These are phyloP conservation scores for Drosera capensis DNA, from an alignment of 148 eudicot species.

Conservation along the genomic window DNA sequence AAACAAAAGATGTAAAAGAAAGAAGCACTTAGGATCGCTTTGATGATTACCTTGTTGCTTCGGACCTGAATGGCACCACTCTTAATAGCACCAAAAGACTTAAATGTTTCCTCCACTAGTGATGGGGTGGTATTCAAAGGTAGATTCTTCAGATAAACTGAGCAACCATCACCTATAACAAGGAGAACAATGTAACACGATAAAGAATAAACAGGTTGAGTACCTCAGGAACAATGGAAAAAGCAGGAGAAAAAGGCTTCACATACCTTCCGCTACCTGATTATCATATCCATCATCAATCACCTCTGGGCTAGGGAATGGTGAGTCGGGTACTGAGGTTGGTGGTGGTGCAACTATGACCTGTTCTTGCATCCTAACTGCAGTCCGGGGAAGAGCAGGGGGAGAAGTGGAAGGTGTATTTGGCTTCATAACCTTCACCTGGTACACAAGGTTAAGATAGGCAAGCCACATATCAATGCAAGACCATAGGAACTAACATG, in stretches of 20 bases:
- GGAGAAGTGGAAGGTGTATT: constrained; percentile 23
- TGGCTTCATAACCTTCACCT: constrained; percentile 62
- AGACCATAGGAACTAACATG: no score
- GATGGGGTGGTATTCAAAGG: constrained; percentile 36
- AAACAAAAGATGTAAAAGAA: neutral
- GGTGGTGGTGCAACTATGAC: constrained; percentile 19
- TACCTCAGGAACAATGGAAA: neutral
- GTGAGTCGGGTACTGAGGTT: constrained; percentile 13
- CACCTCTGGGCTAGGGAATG: constrained; percentile 18
- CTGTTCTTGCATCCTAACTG: constrained; percentile 27
- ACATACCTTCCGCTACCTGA: constrained; percentile 54
- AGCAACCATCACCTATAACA: constrained; percentile 66
- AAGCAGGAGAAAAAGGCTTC: neutral
- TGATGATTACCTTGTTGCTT: constrained; percentile 35
- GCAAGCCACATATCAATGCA: neutral
- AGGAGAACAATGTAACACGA: no score
- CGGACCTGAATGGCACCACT: constrained; percentile 71
- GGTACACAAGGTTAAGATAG: neutral
- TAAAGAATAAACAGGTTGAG: neutral
- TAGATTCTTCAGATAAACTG: constrained; percentile 64
- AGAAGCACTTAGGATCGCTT: neutral
- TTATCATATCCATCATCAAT: constrained; percentile 30
- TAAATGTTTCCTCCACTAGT: constrained; percentile 51
- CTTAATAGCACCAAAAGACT: constrained; percentile 62
- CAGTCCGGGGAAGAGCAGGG: constrained; percentile 28